Evolutionary conservation across 2,329 filamentous ascomycete genomes (phyloP).

Genomic region (Fusarium sp.): DNA sequence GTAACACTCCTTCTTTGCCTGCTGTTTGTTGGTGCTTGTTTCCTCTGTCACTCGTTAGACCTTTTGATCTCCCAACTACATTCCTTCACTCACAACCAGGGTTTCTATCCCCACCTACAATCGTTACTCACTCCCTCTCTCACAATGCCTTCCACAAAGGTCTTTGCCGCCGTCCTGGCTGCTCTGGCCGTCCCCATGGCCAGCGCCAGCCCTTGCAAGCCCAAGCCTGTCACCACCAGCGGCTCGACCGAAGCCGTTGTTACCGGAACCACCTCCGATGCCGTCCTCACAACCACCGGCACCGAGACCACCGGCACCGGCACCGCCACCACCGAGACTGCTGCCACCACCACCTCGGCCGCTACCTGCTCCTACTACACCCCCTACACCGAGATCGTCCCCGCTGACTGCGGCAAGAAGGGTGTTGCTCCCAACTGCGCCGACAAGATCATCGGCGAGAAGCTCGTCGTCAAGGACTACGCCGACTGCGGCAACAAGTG

Average conservation of each 20-base stretch:
- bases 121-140: slow-evolving; percentile 12
- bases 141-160: slow-evolving; percentile 35
- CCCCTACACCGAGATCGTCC: slow-evolving; percentile 3
- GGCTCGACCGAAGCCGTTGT: slow-evolving; percentile 14
- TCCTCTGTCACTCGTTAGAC: slow-evolving; percentile 31
- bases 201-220: slow-evolving; percentile 32
- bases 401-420: slow-evolving; percentile 15
- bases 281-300: slow-evolving; percentile 16
- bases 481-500: slow-evolving; percentile 28
- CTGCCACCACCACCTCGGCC: slow-evolving; percentile 23
- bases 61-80: slow-evolving; percentile 20
- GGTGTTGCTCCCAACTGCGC: slow-evolving; percentile 11
- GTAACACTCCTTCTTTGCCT: slow-evolving; percentile 29
- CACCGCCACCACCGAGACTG: slow-evolving; percentile 14
- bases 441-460: slow-evolving; percentile 10
- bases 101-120: slow-evolving; percentile 13
- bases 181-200: slow-evolving; percentile 31
- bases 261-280: slow-evolving; percentile 14
- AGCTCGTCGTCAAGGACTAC: background rate
- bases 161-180: slow-evolving; percentile 36
- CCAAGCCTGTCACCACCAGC: slow-evolving; percentile 25
- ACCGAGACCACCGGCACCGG: slow-evolving; percentile 10
- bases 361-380: slow-evolving; percentile 28
- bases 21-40: slow-evolving; percentile 34
- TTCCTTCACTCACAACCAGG: slow-evolving; percentile 15